Evolutionary conservation across 345 rosid species (phyloP).

Genomic region (Hirschfeldia incana): DNA sequence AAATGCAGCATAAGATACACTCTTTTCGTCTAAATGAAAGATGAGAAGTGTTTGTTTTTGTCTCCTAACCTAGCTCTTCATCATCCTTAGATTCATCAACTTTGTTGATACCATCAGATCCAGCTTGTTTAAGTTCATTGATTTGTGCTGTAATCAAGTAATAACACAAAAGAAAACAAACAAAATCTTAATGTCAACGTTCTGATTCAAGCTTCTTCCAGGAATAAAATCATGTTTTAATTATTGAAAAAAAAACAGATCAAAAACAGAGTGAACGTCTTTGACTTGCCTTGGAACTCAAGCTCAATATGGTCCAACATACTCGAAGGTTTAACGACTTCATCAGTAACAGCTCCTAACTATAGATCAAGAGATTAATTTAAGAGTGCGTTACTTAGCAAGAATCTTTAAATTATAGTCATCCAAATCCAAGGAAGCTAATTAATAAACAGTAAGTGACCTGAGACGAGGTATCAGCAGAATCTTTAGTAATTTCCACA

Average conservation of each 20-base stretch:
- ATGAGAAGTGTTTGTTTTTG: neutral
- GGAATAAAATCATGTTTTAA: neutral
- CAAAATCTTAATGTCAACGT: neutral
- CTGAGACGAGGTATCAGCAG: constrained; percentile 29
- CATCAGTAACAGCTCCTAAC: constrained; percentile 42
- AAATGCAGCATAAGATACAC: constrained; percentile 1
- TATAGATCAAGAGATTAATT: constrained; percentile 11
- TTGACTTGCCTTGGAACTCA: constrained; percentile 32
- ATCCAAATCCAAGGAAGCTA: neutral
- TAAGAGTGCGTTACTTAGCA: neutral
- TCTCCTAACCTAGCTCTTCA: constrained; percentile 10
- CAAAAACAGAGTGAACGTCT: constrained; percentile 14
- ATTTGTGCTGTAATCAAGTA: constrained; percentile 29
- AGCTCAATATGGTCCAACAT: constrained; percentile 36
- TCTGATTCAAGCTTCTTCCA: constrained; percentile 5
- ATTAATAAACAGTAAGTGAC: constrained; percentile 2
- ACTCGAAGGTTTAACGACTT: constrained; percentile 22
- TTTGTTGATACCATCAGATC: constrained; percentile 31
- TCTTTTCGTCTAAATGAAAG: neutral
- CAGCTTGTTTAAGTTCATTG: constrained; percentile 21
- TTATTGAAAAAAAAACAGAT: neutral
- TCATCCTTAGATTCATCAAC: constrained; percentile 30
- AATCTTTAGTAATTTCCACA: constrained; percentile 12
- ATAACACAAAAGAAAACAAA: constrained; percentile 6
- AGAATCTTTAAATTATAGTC: neutral